Conservation (phyloP, 202 grass and related monocot species). For the Eragrostis tef region DNA sequence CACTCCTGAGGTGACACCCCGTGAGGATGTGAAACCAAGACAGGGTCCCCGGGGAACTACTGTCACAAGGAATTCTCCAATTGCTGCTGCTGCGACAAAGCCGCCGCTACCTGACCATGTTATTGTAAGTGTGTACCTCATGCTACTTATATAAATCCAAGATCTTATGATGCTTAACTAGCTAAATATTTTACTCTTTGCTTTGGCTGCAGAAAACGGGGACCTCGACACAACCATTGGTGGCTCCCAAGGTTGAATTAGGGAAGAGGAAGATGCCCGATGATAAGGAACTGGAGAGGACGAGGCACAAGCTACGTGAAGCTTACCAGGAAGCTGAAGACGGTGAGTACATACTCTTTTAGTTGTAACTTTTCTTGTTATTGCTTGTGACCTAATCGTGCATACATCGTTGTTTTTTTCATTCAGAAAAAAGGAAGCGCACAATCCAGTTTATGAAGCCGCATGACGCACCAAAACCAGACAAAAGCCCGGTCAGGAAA, state of each 20-base stretch:
- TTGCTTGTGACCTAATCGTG: background rate
- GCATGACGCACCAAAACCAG: constrained; percentile 50
- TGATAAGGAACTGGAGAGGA: constrained; percentile 43
- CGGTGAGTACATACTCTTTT: constrained; percentile 36
- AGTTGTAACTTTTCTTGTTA: background rate
- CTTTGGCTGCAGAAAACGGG: constrained; percentile 35
- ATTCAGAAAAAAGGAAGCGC: constrained; percentile 56
- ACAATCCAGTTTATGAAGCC: constrained; percentile 55
- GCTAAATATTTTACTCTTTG: background rate
- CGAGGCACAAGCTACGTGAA: constrained; percentile 61
- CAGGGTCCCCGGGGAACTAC: background rate
- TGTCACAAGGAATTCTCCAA: constrained; percentile 38
- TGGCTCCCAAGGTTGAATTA: constrained; percentile 16
- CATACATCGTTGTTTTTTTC: background rate
- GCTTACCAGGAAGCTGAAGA: constrained; percentile 72
- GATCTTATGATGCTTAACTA: constrained; percentile 7
- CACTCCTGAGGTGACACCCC: constrained; percentile 6
- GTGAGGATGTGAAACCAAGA: background rate
- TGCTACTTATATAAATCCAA: constrained; percentile 20
- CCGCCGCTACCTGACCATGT: constrained; percentile 21
- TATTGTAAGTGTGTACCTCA: constrained; percentile 54
- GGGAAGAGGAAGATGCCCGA: constrained; percentile 28
- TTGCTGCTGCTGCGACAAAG: constrained; percentile 33
- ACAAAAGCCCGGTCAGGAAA: constrained; percentile 18
- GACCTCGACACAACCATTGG: background rate